phyloP scores from a whole-genome alignment of 177 flowering plant species.

The Tripterygium wilfordii region DNA sequence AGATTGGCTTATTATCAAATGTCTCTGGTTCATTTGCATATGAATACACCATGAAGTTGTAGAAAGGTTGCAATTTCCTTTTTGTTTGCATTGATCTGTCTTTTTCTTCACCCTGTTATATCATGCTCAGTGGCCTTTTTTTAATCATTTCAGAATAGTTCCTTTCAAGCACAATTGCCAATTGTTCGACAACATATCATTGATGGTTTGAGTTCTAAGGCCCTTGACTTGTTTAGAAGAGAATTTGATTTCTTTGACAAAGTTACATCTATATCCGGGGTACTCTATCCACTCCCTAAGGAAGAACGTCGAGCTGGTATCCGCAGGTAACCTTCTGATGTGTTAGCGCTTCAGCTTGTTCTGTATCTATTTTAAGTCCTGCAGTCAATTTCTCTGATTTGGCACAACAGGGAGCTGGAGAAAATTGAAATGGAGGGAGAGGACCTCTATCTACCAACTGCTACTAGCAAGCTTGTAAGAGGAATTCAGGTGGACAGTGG shows the following conservation, averaged over 20 bases:
- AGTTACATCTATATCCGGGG: conserved; percentile 94
- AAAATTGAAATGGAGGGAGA: conserved; percentile 87
- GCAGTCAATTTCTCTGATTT: background rate
- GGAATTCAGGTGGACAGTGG: conserved; percentile 94
- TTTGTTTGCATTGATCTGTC: background rate
- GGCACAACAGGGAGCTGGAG: conserved; percentile 68
- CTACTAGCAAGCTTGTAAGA: conserved; percentile 80
- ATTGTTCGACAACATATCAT: conserved; percentile 68
- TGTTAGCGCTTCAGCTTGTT: background rate
- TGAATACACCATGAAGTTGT: no score
- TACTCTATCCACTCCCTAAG: conserved; percentile 74
- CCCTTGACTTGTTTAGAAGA: conserved; percentile 71
- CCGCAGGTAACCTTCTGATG: conserved; percentile 44
- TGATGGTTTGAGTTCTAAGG: conserved; percentile 73
- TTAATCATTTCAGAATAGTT: conserved; percentile 53
- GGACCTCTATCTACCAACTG: conserved; percentile 95
- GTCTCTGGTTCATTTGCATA: no score
- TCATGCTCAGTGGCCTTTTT: no score
- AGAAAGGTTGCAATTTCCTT: no score
- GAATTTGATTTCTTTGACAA: conserved; percentile 95
- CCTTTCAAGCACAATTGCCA: conserved; percentile 74
- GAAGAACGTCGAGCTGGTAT: conserved; percentile 96
- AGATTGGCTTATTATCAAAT: no score
- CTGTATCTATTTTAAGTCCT: background rate
- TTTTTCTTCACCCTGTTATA: background rate